Evolutionary conservation across 306 rosid species (phyloP).

Genomic region (Vicia sativa): DNA sequence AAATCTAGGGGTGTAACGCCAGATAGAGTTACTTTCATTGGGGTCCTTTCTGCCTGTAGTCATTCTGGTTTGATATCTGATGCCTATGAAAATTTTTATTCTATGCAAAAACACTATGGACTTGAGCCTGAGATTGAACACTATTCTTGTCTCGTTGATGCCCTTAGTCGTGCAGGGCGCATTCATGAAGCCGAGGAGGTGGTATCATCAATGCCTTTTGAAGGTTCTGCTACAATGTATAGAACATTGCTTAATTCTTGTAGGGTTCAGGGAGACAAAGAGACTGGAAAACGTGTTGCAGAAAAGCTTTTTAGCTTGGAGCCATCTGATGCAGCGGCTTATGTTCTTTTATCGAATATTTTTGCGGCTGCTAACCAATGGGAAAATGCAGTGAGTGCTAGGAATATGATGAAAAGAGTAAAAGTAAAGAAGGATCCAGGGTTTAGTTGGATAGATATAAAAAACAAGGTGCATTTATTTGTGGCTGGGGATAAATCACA

Average conservation of each 20-base stretch:
- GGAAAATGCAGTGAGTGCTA: conserved; percentile 63
- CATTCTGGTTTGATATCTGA: conserved; percentile 74
- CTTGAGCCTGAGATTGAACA: conserved; percentile 74
- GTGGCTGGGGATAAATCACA: conserved; percentile 78
- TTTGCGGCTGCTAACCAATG: conserved; percentile 77
- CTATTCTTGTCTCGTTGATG: conserved; percentile 77
- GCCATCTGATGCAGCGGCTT: conserved; percentile 76
- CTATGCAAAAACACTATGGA: conserved; percentile 60
- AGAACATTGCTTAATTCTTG: conserved; percentile 78
- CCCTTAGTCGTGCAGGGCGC: conserved; percentile 75
- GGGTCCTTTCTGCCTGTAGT: conserved; percentile 82
- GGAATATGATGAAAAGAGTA: conserved; percentile 63
- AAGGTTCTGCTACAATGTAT: conserved; percentile 79
- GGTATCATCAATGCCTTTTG: conserved; percentile 76
- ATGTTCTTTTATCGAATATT: conserved; percentile 75
- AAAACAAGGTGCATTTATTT: conserved; percentile 74
- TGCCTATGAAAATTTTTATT: conserved; percentile 58
- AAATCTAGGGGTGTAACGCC: conserved; percentile 52
- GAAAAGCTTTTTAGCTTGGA: conserved; percentile 63
- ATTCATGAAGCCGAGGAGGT: conserved; percentile 73
- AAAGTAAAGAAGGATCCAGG: conserved; percentile 86
- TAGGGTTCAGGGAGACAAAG: conserved; percentile 63
- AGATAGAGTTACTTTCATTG: conserved; percentile 74
- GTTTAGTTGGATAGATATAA: conserved; percentile 81
- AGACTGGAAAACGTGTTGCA: conserved; percentile 60